Percentiles rank a stretch among this genome's conserved stretches.
These are phyloP conservation scores for Nannochloropsis oceanica DNA, from an alignment of 108 stramenopile species.

Conservation along the genomic window DNA sequence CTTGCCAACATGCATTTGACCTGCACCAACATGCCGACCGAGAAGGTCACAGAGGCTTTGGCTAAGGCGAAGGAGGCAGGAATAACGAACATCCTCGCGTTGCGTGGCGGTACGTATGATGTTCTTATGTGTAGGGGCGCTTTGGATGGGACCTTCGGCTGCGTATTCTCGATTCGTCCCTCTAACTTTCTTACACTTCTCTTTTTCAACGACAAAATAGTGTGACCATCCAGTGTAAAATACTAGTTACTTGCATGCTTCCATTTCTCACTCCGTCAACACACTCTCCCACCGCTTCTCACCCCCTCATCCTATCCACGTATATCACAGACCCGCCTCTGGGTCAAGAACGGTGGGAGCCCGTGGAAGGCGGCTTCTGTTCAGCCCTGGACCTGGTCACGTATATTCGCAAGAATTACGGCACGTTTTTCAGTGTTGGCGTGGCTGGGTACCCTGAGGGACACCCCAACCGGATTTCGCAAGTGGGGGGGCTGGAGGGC, in stretches of 20 bases:
- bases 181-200: not conserved
- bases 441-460: slow-evolving; percentile 99
- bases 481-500: slow-evolving; percentile 42
- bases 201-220: not conserved
- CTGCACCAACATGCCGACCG: slow-evolving; percentile 95
- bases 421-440: slow-evolving; percentile 70
- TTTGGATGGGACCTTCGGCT: no score
- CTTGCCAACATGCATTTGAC: slow-evolving; percentile 97
- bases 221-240: not conserved
- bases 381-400: slow-evolving; percentile 88
- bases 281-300: not conserved
- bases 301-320: not conserved
- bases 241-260: no score
- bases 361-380: slow-evolving; percentile 78
- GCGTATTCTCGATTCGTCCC: no score
- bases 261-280: not conserved
- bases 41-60: slow-evolving; percentile 69
- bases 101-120: slow-evolving; percentile 52
- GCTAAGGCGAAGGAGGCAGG: slow-evolving; percentile 56
- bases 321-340: slow-evolving; percentile 69
- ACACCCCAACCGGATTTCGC: slow-evolving; percentile 78
- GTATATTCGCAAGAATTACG: slow-evolving; percentile 78
- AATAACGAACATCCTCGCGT: slow-evolving; percentile 92
- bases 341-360: slow-evolving; percentile 91
- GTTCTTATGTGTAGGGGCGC: not conserved